These are phyloP conservation scores for Zygosaccharomyces pseudobailii DNA, from an alignment of 1,139 yeast genomes.

Conservation along the genomic window DNA sequence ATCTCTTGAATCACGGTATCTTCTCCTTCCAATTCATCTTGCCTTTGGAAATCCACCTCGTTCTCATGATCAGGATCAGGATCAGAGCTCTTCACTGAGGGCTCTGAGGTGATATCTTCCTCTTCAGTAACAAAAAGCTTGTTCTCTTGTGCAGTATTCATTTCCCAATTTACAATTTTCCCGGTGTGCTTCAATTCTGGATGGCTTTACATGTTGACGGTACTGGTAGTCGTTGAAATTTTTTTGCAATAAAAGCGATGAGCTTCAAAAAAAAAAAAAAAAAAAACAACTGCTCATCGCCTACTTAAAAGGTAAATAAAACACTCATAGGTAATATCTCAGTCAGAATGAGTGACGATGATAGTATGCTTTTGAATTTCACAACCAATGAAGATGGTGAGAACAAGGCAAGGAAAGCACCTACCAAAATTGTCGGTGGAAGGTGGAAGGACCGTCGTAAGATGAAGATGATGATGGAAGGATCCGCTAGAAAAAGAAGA, in stretches of 20 bases:
- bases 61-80: too few relatives aligned
- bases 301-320: background rate
- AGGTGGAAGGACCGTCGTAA: slow-evolving; percentile 72
- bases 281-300: background rate
- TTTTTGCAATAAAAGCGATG: slow-evolving; percentile 11
- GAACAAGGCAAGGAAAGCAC: slow-evolving; percentile 12
- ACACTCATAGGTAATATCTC: background rate
- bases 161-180: slow-evolving; percentile 2
- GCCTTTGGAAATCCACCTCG: slow-evolving; percentile 16
- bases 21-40: slow-evolving; percentile 39
- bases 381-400: slow-evolving; percentile 17
- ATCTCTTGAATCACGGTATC: slow-evolving; percentile 78
- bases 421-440: slow-evolving; percentile 57
- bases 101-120: slow-evolving; percentile 14
- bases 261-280: slow-evolving; percentile 4
- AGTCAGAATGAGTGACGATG: slow-evolving; percentile 29
- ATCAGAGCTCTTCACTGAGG: background rate
- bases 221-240: slow-evolving; percentile 2
- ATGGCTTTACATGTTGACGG: too few relatives aligned
- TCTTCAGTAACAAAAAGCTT: slow-evolving; percentile 29
- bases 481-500: slow-evolving; percentile 24
- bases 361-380: slow-evolving; percentile 33
- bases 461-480: slow-evolving; percentile 34
- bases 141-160: slow-evolving; percentile 10
- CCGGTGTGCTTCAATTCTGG: too few relatives aligned